A percentile compares a stretch with the other conserved stretches of the same genome.
phyloP scores from a whole-genome alignment of 768 basidiomycete genomes.

The Rhodotorula babjevae region DNA sequence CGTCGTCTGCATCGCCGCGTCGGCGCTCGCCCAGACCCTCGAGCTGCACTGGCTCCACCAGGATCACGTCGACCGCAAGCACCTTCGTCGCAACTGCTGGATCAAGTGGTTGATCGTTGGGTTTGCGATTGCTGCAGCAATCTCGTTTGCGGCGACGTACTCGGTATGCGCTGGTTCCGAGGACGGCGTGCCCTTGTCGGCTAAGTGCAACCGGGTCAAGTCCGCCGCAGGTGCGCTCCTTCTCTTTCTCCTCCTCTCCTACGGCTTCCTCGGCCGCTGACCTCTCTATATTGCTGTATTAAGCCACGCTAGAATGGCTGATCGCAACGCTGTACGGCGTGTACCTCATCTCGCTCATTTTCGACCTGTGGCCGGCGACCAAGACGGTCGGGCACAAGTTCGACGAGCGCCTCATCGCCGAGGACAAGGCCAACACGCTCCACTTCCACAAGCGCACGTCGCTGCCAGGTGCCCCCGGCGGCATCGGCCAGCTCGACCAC shows the following conservation, averaged over 20 bases:
- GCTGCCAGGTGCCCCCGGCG: slow-evolving; percentile 17
- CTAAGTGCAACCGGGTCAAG: slow-evolving; percentile 45
- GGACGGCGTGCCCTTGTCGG: slow-evolving; percentile 26
- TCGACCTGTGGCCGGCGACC: slow-evolving; percentile 49
- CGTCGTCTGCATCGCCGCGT: slow-evolving; percentile 48
- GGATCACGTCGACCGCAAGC: slow-evolving; percentile 45
- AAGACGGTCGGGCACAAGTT: slow-evolving; percentile 32
- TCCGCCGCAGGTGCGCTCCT: slow-evolving; percentile 37
- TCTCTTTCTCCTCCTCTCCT: too few relatives aligned
- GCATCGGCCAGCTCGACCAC: not conserved
- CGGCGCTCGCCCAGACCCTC: slow-evolving; percentile 47
- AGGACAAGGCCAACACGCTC: slow-evolving; percentile 28
- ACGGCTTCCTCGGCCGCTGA: too few relatives aligned
- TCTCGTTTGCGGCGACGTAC: slow-evolving; percentile 48
- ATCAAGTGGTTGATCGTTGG: slow-evolving; percentile 47
- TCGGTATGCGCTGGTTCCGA: slow-evolving; percentile 21
- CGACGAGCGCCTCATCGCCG: slow-evolving; percentile 22
- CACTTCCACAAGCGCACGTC: slow-evolving; percentile 27
- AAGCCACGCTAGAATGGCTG: slow-evolving; percentile 47
- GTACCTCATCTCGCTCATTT: slow-evolving; percentile 48
- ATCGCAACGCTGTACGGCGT: slow-evolving; percentile 34
- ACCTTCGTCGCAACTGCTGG: slow-evolving; percentile 46
- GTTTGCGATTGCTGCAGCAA: slow-evolving; percentile 46
- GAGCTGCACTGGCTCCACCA: slow-evolving; percentile 43
- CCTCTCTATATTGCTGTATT: too few relatives aligned